Percentiles rank a stretch among this genome's conserved stretches.
phyloP scores from a whole-genome alignment of 1,284 basidiomycete species.

The Xanthoconium separans region DNA sequence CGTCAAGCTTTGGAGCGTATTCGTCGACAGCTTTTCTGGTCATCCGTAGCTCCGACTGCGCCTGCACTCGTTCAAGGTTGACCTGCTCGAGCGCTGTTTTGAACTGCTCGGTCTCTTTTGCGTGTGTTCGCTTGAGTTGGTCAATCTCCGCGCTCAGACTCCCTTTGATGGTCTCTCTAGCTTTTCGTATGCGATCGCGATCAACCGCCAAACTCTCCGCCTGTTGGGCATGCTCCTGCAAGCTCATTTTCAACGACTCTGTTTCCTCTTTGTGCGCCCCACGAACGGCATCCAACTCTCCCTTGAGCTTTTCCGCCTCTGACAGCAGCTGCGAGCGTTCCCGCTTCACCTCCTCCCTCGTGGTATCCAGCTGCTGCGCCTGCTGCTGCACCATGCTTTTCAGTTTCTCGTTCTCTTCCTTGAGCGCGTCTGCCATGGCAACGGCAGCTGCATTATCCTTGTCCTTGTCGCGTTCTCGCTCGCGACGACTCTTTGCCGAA shows the following conservation, averaged over 20 bases:
- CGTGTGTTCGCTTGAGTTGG: slow-evolving; percentile 15
- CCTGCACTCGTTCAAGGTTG: slow-evolving; percentile 21
- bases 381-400: slow-evolving; percentile 19
- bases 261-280: slow-evolving; percentile 15
- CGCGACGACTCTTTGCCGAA: slow-evolving; percentile 20
- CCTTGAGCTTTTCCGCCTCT: slow-evolving; percentile 9
- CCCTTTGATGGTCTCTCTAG: slow-evolving; percentile 19
- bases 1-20: slow-evolving; percentile 19
- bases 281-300: slow-evolving; percentile 11
- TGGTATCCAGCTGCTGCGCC: slow-evolving; percentile 10
- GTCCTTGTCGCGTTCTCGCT: slow-evolving; percentile 23
- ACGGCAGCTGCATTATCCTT: background rate
- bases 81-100: slow-evolving; percentile 25
- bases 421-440: slow-evolving; percentile 14
- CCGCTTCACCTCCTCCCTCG: slow-evolving; percentile 9
- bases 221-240: slow-evolving; percentile 24
- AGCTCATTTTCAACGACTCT: slow-evolving; percentile 9
- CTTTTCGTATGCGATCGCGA: slow-evolving; percentile 28
- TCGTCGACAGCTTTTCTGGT: slow-evolving; percentile 22
- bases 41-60: slow-evolving; percentile 24
- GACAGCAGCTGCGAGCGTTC: slow-evolving; percentile 6
- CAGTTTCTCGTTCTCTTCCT: slow-evolving; percentile 27
- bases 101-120: slow-evolving; percentile 22
- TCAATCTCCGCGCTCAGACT: slow-evolving; percentile 26
- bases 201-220: slow-evolving; percentile 24